phyloP scores from a whole-genome alignment of 2,329 filamentous ascomycete genomes.

The Claviceps maximensis region DNA sequence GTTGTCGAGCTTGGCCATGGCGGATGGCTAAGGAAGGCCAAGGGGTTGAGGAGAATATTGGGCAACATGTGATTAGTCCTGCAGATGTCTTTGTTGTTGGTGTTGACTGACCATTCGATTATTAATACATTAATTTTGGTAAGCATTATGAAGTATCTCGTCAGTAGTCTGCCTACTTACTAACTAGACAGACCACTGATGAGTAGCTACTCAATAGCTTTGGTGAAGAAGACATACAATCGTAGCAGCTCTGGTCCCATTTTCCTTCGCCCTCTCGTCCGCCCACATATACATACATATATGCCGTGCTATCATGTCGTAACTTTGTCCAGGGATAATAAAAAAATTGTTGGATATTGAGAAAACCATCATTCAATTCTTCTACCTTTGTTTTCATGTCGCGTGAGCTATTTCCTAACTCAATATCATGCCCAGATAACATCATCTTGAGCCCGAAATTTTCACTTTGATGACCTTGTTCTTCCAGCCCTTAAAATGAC shows the following conservation, averaged over 20 bases:
- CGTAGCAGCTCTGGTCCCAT: no score
- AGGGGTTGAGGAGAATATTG: conserved; percentile 28
- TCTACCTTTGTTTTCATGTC: neutral
- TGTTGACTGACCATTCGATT: no score
- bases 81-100: no score
- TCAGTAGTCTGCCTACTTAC: no score
- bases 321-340: neutral
- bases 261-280: no score
- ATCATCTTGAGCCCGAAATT: neutral
- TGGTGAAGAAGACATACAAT: no score
- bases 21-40: conserved; percentile 21
- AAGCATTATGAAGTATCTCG: no score
- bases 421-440: no score
- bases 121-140: no score
- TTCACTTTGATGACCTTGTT: neutral
- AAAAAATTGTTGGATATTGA: neutral
- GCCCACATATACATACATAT: neutral
- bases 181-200: no score
- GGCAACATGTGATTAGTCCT: conserved; percentile 30
- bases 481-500: neutral
- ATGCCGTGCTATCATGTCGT: neutral
- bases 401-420: neutral
- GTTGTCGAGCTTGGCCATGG: conserved; percentile 51
- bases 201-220: no score
- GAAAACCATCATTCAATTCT: neutral